Evolutionary conservation across 768 basidiomycete genomes (phyloP).

Genomic region (Podaxis sp.): DNA sequence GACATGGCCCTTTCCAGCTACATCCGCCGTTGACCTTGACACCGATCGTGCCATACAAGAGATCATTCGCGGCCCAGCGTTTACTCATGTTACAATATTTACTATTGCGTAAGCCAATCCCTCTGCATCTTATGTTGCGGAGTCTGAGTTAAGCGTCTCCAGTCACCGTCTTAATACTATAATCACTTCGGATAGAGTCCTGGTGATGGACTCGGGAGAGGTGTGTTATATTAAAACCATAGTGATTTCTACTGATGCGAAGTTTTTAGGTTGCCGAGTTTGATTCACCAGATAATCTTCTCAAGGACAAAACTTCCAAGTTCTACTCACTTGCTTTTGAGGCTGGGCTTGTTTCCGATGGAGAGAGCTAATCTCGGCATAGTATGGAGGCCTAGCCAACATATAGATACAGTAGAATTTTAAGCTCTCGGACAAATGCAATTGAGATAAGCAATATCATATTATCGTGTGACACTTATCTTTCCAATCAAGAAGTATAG

Average conservation of each 20-base stretch:
- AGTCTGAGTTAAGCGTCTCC: conserved; percentile 6
- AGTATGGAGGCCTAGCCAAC: too few species aligned
- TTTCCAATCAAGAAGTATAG: too few species aligned
- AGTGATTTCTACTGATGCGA: neutral
- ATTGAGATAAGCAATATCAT: too few species aligned
- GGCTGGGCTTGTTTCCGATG: conserved; percentile 8
- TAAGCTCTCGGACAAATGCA: too few species aligned
- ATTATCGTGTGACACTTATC: too few species aligned
- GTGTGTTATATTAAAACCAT: conserved; percentile 33
- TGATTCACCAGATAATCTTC: conserved; percentile 14
- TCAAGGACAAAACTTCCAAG: conserved; percentile 10
- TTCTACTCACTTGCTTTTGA: conserved; percentile 11
- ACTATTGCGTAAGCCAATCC: conserved; percentile 71
- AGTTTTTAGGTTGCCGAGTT: conserved; percentile 14
- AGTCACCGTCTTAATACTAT: conserved; percentile 86
- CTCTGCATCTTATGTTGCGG: neutral
- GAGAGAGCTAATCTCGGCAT: neutral
- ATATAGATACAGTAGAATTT: too few species aligned
- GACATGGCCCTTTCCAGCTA: conserved; percentile 47
- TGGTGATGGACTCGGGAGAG: conserved; percentile 81
- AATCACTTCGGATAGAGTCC: conserved; percentile 73
- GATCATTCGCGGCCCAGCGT: conserved; percentile 80
- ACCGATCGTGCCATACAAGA: conserved; percentile 88
- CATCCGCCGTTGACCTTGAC: conserved; percentile 87
- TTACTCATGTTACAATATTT: conserved; percentile 76